Evolutionary conservation across 2,329 filamentous ascomycete genomes (phyloP).

Genomic region (Fusarium subglutinans): DNA sequence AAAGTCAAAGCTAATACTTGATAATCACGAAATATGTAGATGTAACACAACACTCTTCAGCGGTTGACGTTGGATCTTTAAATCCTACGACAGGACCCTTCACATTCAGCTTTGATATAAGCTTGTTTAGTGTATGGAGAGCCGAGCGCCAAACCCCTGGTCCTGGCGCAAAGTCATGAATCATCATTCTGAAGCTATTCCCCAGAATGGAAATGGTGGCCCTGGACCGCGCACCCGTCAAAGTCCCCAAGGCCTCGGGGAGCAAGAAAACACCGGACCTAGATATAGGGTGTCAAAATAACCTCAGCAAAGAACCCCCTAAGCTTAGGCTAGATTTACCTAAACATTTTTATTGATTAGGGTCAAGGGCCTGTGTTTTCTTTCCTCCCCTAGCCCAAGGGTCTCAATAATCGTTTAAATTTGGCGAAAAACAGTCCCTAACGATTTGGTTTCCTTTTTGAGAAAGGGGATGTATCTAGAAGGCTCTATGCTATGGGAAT

Average conservation of each 20-base stretch:
- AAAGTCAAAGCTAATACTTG: conserved; percentile 22
- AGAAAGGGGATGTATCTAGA: neutral
- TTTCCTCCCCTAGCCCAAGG: too few relatives aligned
- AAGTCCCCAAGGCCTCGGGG: neutral
- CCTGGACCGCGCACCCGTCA: neutral
- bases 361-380: too few relatives aligned
- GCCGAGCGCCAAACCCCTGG: conserved; percentile 2
- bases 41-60: neutral
- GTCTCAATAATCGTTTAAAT: conserved; percentile 6
- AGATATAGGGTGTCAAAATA: too few relatives aligned
- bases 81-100: conserved; percentile 2
- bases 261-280: too few relatives aligned
- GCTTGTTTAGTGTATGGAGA: conserved; percentile 12
- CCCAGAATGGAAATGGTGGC: neutral
- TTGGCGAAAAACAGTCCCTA: neutral
- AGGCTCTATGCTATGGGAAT: neutral
- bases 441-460: conserved; percentile 33
- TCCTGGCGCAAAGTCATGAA: conserved; percentile 30
- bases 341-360: too few relatives aligned
- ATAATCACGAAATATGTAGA: neutral
- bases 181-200: conserved; percentile 23
- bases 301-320: too few relatives aligned
- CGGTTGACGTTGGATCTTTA: conserved; percentile 2
- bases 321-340: too few relatives aligned
- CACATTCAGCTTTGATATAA: conserved; percentile 5